Base-by-base conservation (phyloP, 176 grass and related monocot genomes). In the Eleusine indica region DNA sequence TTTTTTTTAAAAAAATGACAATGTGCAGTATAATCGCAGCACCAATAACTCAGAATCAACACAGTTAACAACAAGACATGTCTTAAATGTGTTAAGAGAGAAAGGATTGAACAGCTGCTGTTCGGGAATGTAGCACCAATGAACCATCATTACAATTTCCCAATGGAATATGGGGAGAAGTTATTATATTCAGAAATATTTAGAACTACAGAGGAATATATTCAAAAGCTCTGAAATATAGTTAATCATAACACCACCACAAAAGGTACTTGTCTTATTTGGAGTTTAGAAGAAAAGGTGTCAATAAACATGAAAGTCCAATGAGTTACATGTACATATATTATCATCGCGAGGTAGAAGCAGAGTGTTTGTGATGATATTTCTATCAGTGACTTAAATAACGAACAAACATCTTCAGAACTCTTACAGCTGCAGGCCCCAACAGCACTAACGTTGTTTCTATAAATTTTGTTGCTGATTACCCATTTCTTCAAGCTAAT, bases 251-350 rank as follows among this genome's bases (percentile, higher is more conserved):
- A 71, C 52, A 41, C 29, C 63, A 51, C 48, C 51, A 56, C 46
- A 71, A 76, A 70, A 77, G 73, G 61, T 1, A 14, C 15, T 53
- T 32, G 10, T 28, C 42, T 21, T 39, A 25, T 73, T 72, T 58
- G 61, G 4, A 37, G n/a, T 29, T 47, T 85, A 38, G 13, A 46
- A 76, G 56, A 14, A 29, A 22, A 80, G 69, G 48, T 6, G 15
- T 9, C 48, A 69, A 40, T 11, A 60, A 38, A 39, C 25, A 18
- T 54, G 0, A 76, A 82, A 70, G 12, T 0, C 4, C 32, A 82
- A 48, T 77, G 48, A 43, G 70, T 71, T 62, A 39, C 60, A 49
- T 70, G 35, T 76, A 87, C 79, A 87, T 42, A 51, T 22, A 82
- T 19, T 64, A 9, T 61, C 51, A 76, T 70, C 44, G 52, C 28